Evolutionary conservation across 2,329 filamentous ascomycete species (phyloP).

Genomic region (Magnaporthales sp.): DNA sequence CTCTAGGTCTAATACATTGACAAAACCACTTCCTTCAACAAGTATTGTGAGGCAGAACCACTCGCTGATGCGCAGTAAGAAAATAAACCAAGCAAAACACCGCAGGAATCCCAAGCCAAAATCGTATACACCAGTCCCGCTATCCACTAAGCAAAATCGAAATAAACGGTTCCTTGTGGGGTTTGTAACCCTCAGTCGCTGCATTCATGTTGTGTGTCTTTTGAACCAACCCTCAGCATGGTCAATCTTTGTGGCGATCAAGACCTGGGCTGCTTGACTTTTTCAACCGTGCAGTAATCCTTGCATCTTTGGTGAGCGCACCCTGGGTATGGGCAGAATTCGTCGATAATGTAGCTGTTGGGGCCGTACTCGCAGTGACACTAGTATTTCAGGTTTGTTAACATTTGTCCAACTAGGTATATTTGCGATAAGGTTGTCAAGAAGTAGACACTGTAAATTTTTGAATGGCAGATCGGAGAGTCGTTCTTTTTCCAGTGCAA

Average conservation of each 20-base stretch:
- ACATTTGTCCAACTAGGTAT: neutral
- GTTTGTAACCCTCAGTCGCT: neutral
- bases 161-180: neutral
- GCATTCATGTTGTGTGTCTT: neutral
- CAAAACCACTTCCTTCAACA: neutral
- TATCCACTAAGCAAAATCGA: neutral
- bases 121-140: neutral
- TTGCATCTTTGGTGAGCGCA: neutral
- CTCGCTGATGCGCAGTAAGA: neutral
- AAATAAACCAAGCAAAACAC: neutral
- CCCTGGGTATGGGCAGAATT: neutral
- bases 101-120: neutral
- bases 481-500: neutral
- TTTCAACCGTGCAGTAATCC: neutral
- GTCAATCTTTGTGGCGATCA: neutral
- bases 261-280: neutral
- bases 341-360: neutral
- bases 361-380: neutral
- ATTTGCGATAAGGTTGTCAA: neutral
- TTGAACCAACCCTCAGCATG: too few relatives aligned
- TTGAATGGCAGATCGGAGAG: neutral
- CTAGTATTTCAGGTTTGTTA: neutral
- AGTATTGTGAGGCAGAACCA: neutral
- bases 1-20: neutral
- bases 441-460: neutral